A percentile compares a stretch with the other conserved stretches of the same genome.
Conservation (phyloP, 768 basidiomycete species). For the Naganishia antarctica region DNA sequence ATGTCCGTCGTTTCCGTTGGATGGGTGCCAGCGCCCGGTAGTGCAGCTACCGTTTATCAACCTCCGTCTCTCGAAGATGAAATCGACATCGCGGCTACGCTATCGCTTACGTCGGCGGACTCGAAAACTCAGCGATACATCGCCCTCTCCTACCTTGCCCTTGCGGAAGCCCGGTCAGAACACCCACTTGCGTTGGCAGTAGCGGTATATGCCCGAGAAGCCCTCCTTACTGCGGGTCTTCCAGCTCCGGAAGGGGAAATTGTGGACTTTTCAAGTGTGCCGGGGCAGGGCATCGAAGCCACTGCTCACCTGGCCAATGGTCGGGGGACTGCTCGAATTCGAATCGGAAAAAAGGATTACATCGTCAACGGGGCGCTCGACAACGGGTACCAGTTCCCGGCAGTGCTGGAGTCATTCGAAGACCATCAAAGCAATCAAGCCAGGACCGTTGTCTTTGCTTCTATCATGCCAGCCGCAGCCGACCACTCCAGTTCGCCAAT, state of each 20-base stretch:
- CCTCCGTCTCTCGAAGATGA: conserved; percentile 14
- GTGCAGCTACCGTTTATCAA: conserved; percentile 16
- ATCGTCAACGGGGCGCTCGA: conserved; percentile 43
- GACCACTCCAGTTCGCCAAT: conserved; percentile 44
- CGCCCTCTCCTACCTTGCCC: conserved; percentile 73
- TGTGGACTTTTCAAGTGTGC: conserved; percentile 74
- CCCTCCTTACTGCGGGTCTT: conserved; percentile 42
- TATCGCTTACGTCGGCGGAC: conserved; percentile 40
- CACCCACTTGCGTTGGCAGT: conserved; percentile 95
- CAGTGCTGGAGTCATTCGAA: conserved; percentile 63
- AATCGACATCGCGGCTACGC: conserved; percentile 39
- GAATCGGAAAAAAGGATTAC: conserved; percentile 74
- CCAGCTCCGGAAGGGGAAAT: conserved; percentile 59
- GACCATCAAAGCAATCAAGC: conserved; percentile 65
- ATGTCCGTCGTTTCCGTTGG: conserved; percentile 68
- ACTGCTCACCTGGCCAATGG: conserved; percentile 56
- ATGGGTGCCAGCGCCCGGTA: conserved; percentile 57
- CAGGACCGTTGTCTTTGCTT: conserved; percentile 81
- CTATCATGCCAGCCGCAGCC: conserved; percentile 52
- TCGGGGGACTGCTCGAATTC: conserved; percentile 36
- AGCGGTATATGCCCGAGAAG: conserved; percentile 62
- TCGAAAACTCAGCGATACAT: conserved; percentile 42
- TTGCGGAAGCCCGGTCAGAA: conserved; percentile 85
- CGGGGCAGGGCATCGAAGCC: conserved; percentile 83
- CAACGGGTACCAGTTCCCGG: conserved; percentile 53